Percentiles rank a stretch among this genome's conserved stretches.
Conservation (phyloP, 2,329 filamentous ascomycete species). For the Microascus cirrosus region DNA sequence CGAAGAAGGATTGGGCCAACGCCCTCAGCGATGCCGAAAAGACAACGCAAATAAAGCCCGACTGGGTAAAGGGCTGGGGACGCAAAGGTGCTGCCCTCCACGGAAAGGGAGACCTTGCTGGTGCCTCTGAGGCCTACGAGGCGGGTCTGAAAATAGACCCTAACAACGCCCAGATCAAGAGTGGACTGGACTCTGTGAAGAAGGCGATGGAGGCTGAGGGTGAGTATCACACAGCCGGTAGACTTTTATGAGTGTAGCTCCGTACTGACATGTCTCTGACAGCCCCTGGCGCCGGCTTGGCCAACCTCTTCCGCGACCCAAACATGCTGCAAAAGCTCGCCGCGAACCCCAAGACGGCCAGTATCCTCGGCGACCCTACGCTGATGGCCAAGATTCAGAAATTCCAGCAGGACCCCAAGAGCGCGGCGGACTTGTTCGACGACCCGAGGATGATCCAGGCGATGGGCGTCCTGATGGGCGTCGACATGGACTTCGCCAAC, state of each 20-base stretch:
- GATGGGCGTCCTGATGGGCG: conserved; percentile 83
- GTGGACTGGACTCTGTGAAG: conserved; percentile 72
- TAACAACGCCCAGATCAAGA: conserved; percentile 85
- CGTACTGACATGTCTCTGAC: neutral
- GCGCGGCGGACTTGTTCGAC: conserved; percentile 67
- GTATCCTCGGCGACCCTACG: conserved; percentile 64
- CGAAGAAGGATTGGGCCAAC: conserved; percentile 75
- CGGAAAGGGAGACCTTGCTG: conserved; percentile 74
- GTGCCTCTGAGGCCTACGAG: conserved; percentile 82
- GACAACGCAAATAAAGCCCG: conserved; percentile 87
- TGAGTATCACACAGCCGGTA: conserved; percentile 13
- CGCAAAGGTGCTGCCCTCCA: conserved; percentile 88
- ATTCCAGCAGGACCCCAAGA: conserved; percentile 70
- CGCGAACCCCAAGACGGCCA: conserved; percentile 83
- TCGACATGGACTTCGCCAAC: conserved; percentile 62
- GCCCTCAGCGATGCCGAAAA: conserved; percentile 87
- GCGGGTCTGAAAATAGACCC: conserved; percentile 90
- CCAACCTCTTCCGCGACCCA: conserved; percentile 89
- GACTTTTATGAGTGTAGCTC: conserved; percentile 14
- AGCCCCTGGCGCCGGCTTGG: conserved; percentile 66
- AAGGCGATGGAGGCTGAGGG: conserved; percentile 64
- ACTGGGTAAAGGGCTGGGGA: conserved; percentile 96
- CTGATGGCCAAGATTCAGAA: conserved; percentile 88
- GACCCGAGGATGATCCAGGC: conserved; percentile 92
- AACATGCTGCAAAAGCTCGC: conserved; percentile 84